Conservation (phyloP, 2,329 filamentous ascomycete genomes). For the Ascochyta rabiei region DNA sequence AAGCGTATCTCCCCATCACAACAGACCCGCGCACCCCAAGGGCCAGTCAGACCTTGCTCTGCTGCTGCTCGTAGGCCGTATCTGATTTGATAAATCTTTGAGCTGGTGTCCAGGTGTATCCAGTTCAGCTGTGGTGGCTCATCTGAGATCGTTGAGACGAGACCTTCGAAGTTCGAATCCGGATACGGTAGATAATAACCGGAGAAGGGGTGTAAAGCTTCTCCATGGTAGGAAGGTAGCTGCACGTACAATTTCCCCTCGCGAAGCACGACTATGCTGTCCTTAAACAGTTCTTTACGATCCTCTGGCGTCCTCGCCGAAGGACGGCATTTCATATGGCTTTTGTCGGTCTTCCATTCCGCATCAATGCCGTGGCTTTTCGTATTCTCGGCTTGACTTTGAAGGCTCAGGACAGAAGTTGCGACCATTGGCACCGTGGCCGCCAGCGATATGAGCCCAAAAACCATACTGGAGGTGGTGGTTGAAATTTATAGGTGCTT, state of each 20-base stretch:
- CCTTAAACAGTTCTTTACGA: conserved; percentile 24
- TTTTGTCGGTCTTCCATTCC: conserved; percentile 30
- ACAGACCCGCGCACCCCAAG: conserved; percentile 70
- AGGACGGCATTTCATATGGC: conserved; percentile 26
- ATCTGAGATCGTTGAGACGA: conserved; percentile 55
- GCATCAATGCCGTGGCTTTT: conserved; percentile 20
- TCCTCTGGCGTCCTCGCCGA: conserved; percentile 24
- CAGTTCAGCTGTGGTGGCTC: conserved; percentile 69
- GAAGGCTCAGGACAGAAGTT: conserved; percentile 26
- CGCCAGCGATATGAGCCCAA: conserved; percentile 18
- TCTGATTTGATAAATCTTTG: conserved; percentile 43
- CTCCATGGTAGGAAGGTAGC: conserved; percentile 25
- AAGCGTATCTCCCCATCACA: conserved; percentile 64
- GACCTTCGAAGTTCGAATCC: conserved; percentile 51
- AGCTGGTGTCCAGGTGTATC: conserved; percentile 67
- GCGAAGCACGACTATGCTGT: conserved; percentile 23
- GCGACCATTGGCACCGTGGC: conserved; percentile 28
- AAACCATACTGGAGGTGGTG: conserved; percentile 1
- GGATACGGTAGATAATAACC: conserved; percentile 57
- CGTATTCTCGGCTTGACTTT: conserved; percentile 27
- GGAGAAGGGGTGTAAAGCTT: conserved; percentile 51
- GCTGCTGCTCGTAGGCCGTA: conserved; percentile 66
- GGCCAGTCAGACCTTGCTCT: conserved; percentile 56
- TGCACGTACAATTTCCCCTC: conserved; percentile 27
- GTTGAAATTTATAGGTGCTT: background rate